Base-by-base conservation (phyloP, 2,329 filamentous ascomycete species). In the Ophiostoma australiae region DNA sequence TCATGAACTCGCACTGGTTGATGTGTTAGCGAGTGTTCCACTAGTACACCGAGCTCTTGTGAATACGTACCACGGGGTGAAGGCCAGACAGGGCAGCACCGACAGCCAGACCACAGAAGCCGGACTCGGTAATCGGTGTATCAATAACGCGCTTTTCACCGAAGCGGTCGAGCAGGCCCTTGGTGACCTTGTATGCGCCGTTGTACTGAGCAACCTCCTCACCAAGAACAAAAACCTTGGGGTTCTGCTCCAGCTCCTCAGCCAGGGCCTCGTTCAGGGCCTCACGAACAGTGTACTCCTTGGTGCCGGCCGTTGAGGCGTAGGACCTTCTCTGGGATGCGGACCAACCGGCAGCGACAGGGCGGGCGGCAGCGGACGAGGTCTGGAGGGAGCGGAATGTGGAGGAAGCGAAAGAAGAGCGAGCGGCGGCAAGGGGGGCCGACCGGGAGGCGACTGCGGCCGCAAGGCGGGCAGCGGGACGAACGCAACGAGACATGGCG, bases 161-260 rank as follows among this genome's bases (percentile, higher is more conserved):
- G 81, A 99, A 99, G 78, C 94, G 91, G 84, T 99, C 95, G 78
- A 98, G 83, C 74, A 99, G 89, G 76, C 95, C 95, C 86, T 97
- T 97, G 78, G 95, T 99, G 80, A 99, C 94, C 85, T 99, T 99
- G 89, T 99, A 99, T 80, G 94, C 94, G 86, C 95, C 95, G 82
- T 99, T 99, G 86, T 99, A 99, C 84, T 99, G 95, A 78, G 95
- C 95, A 79, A 99, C 95, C 85, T 99, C 95, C 86, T 99, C 95
- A 78, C 95, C 95, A 72, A 99, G 82, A 76, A 99, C 84, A 82
- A 97, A 99, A 77, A 97, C 94, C 86, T 97, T 98, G 75, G 90
- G 86, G 83, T 99, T 97, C 79, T 83, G 81, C 86, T 97, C 94
- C 82, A 99, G 89, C 87, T 99, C 95, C 85, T 99, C 95, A 67